A percentile compares a stretch with the other conserved stretches of the same genome.
Conservation (phyloP, 2,329 filamentous ascomycete species). For the Paraphaeosphaeria sporulosa region DNA sequence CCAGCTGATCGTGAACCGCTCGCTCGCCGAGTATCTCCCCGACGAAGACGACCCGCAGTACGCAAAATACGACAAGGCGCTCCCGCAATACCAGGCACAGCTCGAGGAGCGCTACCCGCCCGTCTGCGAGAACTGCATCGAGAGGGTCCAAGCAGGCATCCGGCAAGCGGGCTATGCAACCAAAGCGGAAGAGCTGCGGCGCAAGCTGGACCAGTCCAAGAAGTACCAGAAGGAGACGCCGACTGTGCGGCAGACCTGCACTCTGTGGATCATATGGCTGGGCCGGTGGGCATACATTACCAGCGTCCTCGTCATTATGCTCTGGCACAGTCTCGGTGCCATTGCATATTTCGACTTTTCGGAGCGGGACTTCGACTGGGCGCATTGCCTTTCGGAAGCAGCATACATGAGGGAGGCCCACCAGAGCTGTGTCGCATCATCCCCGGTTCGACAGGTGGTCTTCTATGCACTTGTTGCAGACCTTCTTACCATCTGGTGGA, state of each 20-base stretch:
- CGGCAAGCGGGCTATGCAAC: constrained; percentile 78
- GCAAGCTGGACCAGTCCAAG: constrained; percentile 71
- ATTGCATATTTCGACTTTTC: constrained; percentile 24
- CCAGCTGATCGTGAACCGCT: constrained; percentile 79
- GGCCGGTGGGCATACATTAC: constrained; percentile 54
- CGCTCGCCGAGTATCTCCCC: constrained; percentile 81
- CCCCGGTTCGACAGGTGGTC: constrained; percentile 25
- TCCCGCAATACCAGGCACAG: constrained; percentile 73
- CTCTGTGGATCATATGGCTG: constrained; percentile 54
- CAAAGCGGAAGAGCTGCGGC: constrained; percentile 79
- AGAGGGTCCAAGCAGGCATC: constrained; percentile 74
- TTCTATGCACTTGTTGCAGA: constrained; percentile 56
- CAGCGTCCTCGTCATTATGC: constrained; percentile 41
- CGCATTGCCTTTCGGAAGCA: constrained; percentile 33
- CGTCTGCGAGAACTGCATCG: constrained; percentile 82
- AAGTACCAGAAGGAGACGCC: constrained; percentile 30
- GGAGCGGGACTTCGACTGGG: constrained; percentile 20
- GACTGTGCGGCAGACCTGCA: constrained; percentile 52
- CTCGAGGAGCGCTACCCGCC: constrained; percentile 88
- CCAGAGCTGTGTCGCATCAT: constrained; percentile 38
- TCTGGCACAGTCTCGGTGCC: constrained; percentile 46
- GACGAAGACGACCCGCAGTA: constrained; percentile 72
- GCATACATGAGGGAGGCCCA: constrained; percentile 27
- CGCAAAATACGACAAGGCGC: constrained; percentile 70
- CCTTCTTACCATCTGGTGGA: constrained; percentile 70